phyloP scores from a whole-genome alignment of 257 asterid genomes.

The Asclepias syriaca region DNA sequence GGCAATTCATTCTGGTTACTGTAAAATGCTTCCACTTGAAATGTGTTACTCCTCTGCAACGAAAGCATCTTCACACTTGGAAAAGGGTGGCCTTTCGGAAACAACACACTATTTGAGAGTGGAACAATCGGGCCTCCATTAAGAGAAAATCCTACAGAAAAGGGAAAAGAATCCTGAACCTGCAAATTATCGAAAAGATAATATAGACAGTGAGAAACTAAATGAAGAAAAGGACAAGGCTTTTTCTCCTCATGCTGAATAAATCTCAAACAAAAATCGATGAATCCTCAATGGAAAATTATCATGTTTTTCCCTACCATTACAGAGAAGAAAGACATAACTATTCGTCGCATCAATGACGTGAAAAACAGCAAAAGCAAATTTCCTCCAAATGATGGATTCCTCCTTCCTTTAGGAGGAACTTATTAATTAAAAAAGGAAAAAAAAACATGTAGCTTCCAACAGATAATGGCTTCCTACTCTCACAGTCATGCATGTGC shows the following conservation, averaged over 20 bases:
- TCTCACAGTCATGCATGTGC: not conserved
- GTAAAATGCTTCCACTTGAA: conserved; percentile 64
- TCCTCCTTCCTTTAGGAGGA: not conserved
- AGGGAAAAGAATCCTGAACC: conserved; percentile 93
- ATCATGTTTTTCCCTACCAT: not conserved
- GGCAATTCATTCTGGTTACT: conserved; percentile 70
- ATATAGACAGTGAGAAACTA: not conserved
- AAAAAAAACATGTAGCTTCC: not conserved
- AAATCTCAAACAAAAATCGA: not conserved
- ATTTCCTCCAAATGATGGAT: not conserved
- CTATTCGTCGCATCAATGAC: not conserved
- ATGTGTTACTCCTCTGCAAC: conserved; percentile 53
- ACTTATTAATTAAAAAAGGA: not conserved
- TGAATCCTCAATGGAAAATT: not conserved
- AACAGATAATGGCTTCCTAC: not conserved
- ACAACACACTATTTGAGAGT: conserved; percentile 43
- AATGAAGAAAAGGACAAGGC: not conserved
- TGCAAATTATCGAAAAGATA: conserved; percentile 33
- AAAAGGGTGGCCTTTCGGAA: conserved; percentile 61
- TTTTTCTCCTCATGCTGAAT: not conserved
- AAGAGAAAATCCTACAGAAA: conserved; percentile 72
- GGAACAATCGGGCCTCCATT: conserved; percentile 50
- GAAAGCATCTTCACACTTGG: conserved; percentile 73
- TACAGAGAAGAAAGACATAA: not conserved
- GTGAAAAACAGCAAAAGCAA: not conserved